These are phyloP conservation scores for Fusarium sp. DNA, from an alignment of 2,329 filamentous ascomycete species.

Conservation along the genomic window DNA sequence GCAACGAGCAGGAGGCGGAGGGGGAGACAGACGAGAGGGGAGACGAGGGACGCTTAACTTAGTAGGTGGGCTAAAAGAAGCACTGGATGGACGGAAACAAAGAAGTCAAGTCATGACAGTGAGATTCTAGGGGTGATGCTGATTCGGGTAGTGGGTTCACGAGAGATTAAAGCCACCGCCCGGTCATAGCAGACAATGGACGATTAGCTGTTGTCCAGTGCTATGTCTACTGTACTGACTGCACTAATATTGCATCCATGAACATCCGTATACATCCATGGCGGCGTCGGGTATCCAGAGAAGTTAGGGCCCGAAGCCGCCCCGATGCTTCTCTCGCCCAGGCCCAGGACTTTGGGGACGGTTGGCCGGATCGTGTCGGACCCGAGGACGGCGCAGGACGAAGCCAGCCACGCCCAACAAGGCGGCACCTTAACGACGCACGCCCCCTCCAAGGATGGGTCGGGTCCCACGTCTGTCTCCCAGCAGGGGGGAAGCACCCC, in stretches of 20 bases:
- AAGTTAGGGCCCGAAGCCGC: constrained; percentile 20
- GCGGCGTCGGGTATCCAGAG: constrained; percentile 10
- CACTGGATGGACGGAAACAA: neutral
- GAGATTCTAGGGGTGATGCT: constrained; percentile 4
- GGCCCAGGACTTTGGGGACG: constrained; percentile 19
- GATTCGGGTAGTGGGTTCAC: constrained; percentile 3
- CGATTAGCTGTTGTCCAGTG: neutral
- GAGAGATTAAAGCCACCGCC: neutral
- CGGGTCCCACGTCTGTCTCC: neutral
- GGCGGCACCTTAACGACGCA: constrained; percentile 18
- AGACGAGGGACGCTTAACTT: neutral
- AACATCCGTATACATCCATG: neutral
- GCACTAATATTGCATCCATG: neutral
- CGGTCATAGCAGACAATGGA: neutral
- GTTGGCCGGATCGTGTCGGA: constrained; percentile 37
- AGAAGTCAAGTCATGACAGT: neutral
- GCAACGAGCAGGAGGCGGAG: constrained; percentile 10
- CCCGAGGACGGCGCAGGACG: constrained; percentile 32
- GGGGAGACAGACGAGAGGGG: neutral
- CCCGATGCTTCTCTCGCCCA: constrained; percentile 19
- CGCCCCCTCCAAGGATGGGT: neutral
- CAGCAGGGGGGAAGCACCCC: neutral
- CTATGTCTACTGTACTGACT: neutral
- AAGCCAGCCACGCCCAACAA: constrained; percentile 33
- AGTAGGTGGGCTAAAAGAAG: neutral